A percentile compares a stretch with the other conserved stretches of the same genome.
phyloP scores from a whole-genome alignment of 495 filamentous ascomycete genomes.

The Xylaria sp. region DNA sequence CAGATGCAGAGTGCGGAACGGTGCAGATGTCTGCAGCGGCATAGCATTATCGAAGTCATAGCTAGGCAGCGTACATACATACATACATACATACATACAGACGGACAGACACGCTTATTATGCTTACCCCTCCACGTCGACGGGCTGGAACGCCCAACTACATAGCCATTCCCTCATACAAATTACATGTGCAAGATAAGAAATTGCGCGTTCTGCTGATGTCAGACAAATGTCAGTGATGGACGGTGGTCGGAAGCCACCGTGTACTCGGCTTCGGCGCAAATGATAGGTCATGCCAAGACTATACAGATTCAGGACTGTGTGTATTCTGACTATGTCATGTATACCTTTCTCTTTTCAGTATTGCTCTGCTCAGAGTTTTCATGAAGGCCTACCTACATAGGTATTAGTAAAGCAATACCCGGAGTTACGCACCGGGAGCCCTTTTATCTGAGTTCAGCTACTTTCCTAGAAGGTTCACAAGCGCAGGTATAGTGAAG shows the following conservation, averaged over 20 bases:
- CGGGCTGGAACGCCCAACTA: constrained; percentile 13
- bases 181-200: not conserved
- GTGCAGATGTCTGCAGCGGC: constrained; percentile 10
- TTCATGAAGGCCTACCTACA: not conserved
- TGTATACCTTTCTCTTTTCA: too few species aligned
- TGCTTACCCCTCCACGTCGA: constrained; percentile 18
- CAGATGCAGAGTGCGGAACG: constrained; percentile 20
- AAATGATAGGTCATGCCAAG: constrained; percentile 7
- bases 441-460: not conserved
- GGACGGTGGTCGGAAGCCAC: not conserved
- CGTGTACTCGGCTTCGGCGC: not conserved
- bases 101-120: too few species aligned
- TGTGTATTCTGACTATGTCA: too few species aligned
- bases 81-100: too few species aligned
- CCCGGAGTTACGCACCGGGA: not conserved
- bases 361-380: not conserved
- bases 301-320: not conserved
- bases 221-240: constrained; percentile 21
- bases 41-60: not conserved
- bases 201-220: constrained; percentile 22
- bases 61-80: not conserved
- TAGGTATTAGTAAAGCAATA: too few species aligned
- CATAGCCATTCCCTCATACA: constrained; percentile 18
- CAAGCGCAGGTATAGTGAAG: not conserved
- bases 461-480: not conserved